Percentiles rank a stretch among this genome's conserved stretches.
Evolutionary conservation across 495 filamentous ascomycete species (phyloP).

Genomic region (Lepraria neglecta): DNA sequence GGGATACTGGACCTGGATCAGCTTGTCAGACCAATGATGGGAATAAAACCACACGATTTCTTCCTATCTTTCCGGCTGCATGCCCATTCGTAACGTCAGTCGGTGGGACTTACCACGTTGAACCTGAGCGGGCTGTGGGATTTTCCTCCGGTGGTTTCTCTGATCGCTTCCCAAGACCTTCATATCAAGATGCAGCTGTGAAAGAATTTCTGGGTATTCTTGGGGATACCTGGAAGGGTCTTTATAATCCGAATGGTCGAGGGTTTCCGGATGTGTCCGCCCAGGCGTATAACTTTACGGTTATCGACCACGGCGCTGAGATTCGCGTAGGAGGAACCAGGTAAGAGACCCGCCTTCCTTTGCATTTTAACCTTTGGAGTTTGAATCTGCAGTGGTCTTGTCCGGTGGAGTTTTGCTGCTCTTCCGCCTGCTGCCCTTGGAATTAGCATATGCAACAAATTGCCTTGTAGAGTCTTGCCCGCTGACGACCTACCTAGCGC

Average conservation of each 20-base stretch:
- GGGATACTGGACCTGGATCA: slow-evolving; percentile 54
- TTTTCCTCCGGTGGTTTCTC: slow-evolving; percentile 60
- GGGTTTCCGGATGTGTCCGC: neutral
- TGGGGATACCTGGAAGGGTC: neutral
- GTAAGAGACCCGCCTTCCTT: no score
- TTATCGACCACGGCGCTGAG: slow-evolving; percentile 4
- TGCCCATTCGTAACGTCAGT: slow-evolving; percentile 64
- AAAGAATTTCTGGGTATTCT: neutral
- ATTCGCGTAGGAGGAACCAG: slow-evolving; percentile 10
- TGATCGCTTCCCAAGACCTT: slow-evolving; percentile 52
- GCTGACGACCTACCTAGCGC: neutral
- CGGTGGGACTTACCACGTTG: slow-evolving; percentile 50
- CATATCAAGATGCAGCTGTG: slow-evolving; percentile 50
- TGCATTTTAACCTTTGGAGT: no score
- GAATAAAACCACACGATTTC: slow-evolving; percentile 52
- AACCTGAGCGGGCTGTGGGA: slow-evolving; percentile 48
- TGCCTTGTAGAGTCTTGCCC: no score
- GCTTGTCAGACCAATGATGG: slow-evolving; percentile 56
- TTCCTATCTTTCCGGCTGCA: slow-evolving; percentile 55
- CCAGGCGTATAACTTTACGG: slow-evolving; percentile 11
- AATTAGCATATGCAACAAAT: no score
- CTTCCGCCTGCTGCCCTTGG: no score
- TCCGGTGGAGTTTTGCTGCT: no score
- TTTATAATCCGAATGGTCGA: neutral
- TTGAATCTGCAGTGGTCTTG: no score